Percentiles rank a stretch among this genome's conserved stretches.
These are phyloP conservation scores for Taiozyma sp. DNA, from an alignment of 1,139 yeast species.

Conservation along the genomic window DNA sequence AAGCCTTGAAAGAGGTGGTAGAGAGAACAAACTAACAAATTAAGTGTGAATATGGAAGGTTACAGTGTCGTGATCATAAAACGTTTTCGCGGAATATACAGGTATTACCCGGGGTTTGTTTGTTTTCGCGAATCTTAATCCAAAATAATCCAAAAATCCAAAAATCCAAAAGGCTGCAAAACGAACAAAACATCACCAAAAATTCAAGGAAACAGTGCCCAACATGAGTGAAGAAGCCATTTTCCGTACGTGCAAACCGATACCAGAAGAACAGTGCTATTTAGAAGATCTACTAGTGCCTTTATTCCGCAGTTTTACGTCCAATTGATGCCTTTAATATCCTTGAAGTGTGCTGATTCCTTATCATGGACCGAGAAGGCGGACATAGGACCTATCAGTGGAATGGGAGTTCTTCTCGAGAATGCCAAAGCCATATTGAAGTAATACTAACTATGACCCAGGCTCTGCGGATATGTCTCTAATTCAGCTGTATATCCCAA, in stretches of 20 bases:
- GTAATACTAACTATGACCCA: slow-evolving; percentile 1
- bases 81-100: not conserved
- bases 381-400: not conserved
- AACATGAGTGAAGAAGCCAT: slow-evolving; percentile 53
- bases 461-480: slow-evolving; percentile 94
- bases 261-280: not conserved
- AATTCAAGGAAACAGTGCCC: not conserved
- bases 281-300: not conserved
- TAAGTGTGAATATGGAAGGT: too few relatives aligned
- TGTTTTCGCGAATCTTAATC: not conserved
- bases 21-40: not conserved
- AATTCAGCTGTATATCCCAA: slow-evolving; percentile 88
- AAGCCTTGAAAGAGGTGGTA: not conserved
- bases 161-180: not conserved
- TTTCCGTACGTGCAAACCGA: slow-evolving; percentile 19
- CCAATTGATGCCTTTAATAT: not conserved
- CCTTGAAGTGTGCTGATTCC: not conserved
- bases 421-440: not conserved
- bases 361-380: not conserved
- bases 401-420: not conserved
- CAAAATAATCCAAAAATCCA: not conserved
- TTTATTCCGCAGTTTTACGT: not conserved
- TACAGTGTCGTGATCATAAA: too few relatives aligned
- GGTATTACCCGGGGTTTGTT: not conserved
- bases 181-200: too few relatives aligned